Percentiles rank a stretch among this genome's conserved stretches.
These are phyloP conservation scores for Ceratobasidium sp. DNA, from an alignment of 1,284 basidiomycete genomes.

Conservation along the genomic window DNA sequence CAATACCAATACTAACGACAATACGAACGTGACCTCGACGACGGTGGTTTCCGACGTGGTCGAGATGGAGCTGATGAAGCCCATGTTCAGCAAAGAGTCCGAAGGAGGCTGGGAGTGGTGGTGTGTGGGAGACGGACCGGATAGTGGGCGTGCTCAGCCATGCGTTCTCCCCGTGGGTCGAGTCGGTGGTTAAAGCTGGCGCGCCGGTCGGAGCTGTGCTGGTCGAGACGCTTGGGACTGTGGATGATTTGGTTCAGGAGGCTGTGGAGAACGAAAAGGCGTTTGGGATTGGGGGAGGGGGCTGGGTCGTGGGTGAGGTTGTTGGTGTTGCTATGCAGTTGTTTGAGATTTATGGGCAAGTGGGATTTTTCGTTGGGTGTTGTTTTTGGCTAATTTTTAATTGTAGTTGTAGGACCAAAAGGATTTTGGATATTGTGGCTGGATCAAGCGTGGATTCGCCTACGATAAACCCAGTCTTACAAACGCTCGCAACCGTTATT, in stretches of 20 bases:
- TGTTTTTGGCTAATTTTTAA: too few species aligned
- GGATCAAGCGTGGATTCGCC: neutral
- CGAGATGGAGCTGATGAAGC: slow-evolving; percentile 41
- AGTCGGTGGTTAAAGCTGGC: neutral
- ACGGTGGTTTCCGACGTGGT: slow-evolving; percentile 5
- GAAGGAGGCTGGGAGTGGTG: slow-evolving; percentile 39
- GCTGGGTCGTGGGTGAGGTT: slow-evolving; percentile 48
- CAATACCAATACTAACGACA: neutral
- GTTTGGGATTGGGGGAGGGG: slow-evolving; percentile 43
- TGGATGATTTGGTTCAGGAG: slow-evolving; percentile 49
- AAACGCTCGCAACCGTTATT: slow-evolving; percentile 41
- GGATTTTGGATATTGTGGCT: slow-evolving; percentile 39
- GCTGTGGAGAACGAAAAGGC: slow-evolving; percentile 38
- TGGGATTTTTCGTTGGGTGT: slow-evolving; percentile 1
- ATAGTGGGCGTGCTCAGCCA: slow-evolving; percentile 42
- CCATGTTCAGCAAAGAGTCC: slow-evolving; percentile 39
- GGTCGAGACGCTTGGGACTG: slow-evolving; percentile 47
- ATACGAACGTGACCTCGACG: neutral
- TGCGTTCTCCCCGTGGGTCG: slow-evolving; percentile 41
- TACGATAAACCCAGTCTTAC: slow-evolving; percentile 38
- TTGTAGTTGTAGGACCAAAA: neutral
- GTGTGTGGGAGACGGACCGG: slow-evolving; percentile 48
- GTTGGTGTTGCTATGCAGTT: slow-evolving; percentile 31
- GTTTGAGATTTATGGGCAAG: slow-evolving; percentile 42
- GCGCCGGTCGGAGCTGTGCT: slow-evolving; percentile 38